Evolutionary conservation across 192 early-diverging fungal species (phyloP).

Genomic region (Coemansia sp.): DNA sequence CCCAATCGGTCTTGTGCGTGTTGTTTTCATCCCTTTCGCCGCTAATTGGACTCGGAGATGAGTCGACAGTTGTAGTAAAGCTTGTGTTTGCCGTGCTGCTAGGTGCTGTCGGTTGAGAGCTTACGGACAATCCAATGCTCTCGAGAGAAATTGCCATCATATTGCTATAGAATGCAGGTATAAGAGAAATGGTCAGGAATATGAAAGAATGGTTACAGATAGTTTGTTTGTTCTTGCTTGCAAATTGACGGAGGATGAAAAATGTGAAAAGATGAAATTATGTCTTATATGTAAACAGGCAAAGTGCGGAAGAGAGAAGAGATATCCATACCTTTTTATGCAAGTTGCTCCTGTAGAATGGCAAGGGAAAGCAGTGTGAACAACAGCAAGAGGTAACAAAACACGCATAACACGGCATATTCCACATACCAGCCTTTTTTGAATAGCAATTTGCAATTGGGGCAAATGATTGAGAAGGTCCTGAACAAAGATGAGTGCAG

Average conservation of each 20-base stretch:
- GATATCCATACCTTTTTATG: neutral
- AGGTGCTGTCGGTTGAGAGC: neutral
- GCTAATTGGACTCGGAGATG: too few relatives aligned
- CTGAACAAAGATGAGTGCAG: too few relatives aligned
- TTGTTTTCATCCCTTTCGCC: neutral
- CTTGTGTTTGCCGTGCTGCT: neutral
- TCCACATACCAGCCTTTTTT: too few relatives aligned
- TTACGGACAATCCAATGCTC: slow-evolving; percentile 5
- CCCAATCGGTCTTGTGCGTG: slow-evolving; percentile 24
- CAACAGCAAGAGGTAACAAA: too few relatives aligned
- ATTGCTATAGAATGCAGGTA: slow-evolving; percentile 1
- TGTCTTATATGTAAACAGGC: neutral
- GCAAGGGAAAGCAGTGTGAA: neutral
- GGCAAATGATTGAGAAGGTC: too few relatives aligned
- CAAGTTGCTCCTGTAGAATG: too few relatives aligned
- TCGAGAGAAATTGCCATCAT: slow-evolving; percentile 43
- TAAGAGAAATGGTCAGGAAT: neutral
- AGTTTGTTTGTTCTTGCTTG: neutral
- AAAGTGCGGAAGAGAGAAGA: neutral
- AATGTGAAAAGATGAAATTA: neutral
- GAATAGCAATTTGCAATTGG: too few relatives aligned
- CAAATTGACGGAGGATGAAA: neutral
- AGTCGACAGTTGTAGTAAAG: too few relatives aligned
- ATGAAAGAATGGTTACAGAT: too few relatives aligned
- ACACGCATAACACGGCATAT: too few relatives aligned